A percentile compares a stretch with the other conserved stretches of the same genome.
These are phyloP conservation scores for Thalassiosira ordinaria DNA, from an alignment of 352 stramenopile genomes.

Conservation along the genomic window DNA sequence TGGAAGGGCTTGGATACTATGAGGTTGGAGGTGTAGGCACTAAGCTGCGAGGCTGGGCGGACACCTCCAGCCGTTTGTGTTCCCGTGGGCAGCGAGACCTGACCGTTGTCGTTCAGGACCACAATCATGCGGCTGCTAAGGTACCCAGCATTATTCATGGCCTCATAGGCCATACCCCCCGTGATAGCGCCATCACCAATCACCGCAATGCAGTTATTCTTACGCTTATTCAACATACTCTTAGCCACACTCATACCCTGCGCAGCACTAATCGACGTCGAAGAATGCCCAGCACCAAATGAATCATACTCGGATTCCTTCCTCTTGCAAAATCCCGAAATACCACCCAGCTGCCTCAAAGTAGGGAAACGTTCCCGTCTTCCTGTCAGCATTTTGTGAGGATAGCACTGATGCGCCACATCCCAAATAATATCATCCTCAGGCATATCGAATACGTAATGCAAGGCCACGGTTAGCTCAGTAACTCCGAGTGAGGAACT, in stretches of 20 bases:
- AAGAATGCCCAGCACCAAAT: slow-evolving; percentile 89
- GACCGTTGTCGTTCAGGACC: slow-evolving; percentile 91
- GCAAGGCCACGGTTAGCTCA: slow-evolving; percentile 89
- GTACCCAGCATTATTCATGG: slow-evolving; percentile 90
- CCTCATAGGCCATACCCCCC: slow-evolving; percentile 91
- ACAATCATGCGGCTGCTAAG: slow-evolving; percentile 89
- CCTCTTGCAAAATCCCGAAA: slow-evolving; percentile 89
- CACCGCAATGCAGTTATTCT: slow-evolving; percentile 90
- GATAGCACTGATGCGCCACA: slow-evolving; percentile 89
- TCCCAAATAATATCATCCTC: slow-evolving; percentile 92
- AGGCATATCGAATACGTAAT: slow-evolving; percentile 91
- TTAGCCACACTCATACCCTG: slow-evolving; percentile 90
- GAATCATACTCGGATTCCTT: slow-evolving; percentile 89
- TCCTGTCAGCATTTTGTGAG: slow-evolving; percentile 91
- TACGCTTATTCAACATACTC: slow-evolving; percentile 81
- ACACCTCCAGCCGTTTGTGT: slow-evolving; percentile 88
- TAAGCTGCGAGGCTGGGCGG: slow-evolving; percentile 84
- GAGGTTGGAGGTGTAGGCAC: slow-evolving; percentile 87
- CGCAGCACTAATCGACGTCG: slow-evolving; percentile 87
- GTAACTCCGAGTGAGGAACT: slow-evolving; percentile 87
- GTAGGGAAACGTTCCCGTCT: slow-evolving; percentile 82
- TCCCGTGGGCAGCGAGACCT: slow-evolving; percentile 89
- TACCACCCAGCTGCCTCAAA: slow-evolving; percentile 84
- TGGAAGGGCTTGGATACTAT: slow-evolving; percentile 89
- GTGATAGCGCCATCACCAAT: slow-evolving; percentile 92